Evolutionary conservation across 192 early-diverging fungal genomes (phyloP), one percentile per base, ranked within the genome.

Genomic region (Mortierella hygrophila): DNA sequence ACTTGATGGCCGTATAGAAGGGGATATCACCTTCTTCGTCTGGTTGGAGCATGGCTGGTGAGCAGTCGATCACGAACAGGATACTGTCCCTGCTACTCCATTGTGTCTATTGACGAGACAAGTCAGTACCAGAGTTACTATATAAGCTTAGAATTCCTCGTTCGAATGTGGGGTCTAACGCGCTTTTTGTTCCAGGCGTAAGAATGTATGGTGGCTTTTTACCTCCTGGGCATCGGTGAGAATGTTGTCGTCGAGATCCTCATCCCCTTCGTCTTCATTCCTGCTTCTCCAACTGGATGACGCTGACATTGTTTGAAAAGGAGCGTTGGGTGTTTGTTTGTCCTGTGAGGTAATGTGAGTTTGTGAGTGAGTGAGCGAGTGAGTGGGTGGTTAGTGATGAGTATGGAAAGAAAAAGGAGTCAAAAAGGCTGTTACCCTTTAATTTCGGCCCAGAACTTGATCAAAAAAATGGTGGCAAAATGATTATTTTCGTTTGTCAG

Each of bases 61-160:
- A 87, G 42, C 87, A 90, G 72, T 92, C 90, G 42, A 92, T 90
- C 8, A 90, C 89, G 74, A 92, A 91, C 11, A 92, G 78, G 68
- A 91, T 88, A 38, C 90, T 88, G 55, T 92, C 92, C 4, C 90
- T 80, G 71, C 82, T 90, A 15, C 83, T 76, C 83, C 83, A 85
- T 77, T 80, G 75, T 15, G 82, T 75, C 78, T 79, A 79, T 15
- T 20, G 8, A 35, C 35, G 35, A 35, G 35, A 35, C 35, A 35
- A 35, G 35, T 35, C 35, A 35, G 35, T 35, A 35, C 35, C 35
- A 35, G 35, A 35, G 35, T 35, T 35, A 35, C 1, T 35, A 32
- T 3, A 13, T 26, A 42, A 13, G 70, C 49, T 49, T 7, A 42
- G 9, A 8, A 32, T 10, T 4, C 35, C 21, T 41, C 11, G 20